phyloP scores from a whole-genome alignment of 192 early-diverging fungal genomes.

The Coemansia aciculifera region DNA sequence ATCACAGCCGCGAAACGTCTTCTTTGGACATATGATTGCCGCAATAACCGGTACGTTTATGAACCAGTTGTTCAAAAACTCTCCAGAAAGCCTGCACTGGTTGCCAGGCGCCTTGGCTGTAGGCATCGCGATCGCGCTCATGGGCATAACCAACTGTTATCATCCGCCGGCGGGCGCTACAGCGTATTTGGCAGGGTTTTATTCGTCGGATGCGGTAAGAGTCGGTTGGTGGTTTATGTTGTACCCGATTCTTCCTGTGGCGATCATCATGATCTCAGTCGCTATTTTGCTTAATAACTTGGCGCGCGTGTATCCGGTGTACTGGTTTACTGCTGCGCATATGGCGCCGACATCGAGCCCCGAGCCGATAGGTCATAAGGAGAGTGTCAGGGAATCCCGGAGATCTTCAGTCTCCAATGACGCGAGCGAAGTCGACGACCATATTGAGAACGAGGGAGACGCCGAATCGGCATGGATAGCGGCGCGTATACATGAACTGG shows the following conservation, averaged over 20 bases:
- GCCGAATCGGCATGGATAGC: conserved; percentile 32
- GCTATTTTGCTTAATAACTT: conserved; percentile 47
- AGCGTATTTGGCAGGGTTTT: conserved; percentile 38
- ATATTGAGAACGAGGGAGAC: conserved; percentile 27
- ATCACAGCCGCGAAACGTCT: conserved; percentile 48
- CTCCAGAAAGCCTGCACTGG: conserved; percentile 37
- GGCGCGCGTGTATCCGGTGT: conserved; percentile 41
- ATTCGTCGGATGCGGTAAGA: conserved; percentile 13
- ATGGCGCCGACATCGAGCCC: background rate
- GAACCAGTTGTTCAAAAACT: conserved; percentile 35
- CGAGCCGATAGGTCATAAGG: background rate
- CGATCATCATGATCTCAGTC: conserved; percentile 33
- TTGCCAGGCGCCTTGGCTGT: conserved; percentile 48
- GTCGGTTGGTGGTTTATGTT: conserved; percentile 55
- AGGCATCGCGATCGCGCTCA: conserved; percentile 37
- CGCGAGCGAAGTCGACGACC: conserved; percentile 12
- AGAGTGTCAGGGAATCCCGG: background rate
- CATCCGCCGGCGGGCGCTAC: conserved; percentile 55
- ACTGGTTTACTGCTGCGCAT: conserved; percentile 47
- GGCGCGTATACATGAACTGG: conserved; percentile 33
- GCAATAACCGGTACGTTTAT: conserved; percentile 46
- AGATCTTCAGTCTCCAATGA: background rate
- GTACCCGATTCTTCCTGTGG: conserved; percentile 42
- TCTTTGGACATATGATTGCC: conserved; percentile 39
- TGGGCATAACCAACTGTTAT: conserved; percentile 49